A percentile compares a stretch with the other conserved stretches of the same genome.
Evolutionary conservation across 2,329 filamentous ascomycete species (phyloP).

Genomic region (Colletotrichum endophyticum): DNA sequence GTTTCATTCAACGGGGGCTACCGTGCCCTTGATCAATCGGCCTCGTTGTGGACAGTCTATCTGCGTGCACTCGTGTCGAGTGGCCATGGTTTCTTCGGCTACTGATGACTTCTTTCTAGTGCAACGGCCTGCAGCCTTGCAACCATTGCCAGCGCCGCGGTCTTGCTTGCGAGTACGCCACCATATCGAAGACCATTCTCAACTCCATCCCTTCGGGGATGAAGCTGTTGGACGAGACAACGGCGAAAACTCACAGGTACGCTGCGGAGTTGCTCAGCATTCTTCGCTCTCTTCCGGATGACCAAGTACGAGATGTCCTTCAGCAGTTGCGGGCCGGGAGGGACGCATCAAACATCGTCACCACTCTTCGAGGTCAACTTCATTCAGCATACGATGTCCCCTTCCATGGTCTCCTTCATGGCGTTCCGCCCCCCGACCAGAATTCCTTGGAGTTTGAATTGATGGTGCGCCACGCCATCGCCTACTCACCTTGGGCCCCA

Average conservation of each 20-base stretch:
- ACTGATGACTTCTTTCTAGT: no score
- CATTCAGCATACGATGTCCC: background rate
- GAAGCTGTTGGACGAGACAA: background rate
- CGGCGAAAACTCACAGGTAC: background rate
- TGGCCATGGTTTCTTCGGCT: no score
- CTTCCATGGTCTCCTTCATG: background rate
- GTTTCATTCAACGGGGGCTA: no score
- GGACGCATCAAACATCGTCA: background rate
- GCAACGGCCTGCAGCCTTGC: constrained; percentile 4
- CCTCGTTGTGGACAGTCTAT: no score
- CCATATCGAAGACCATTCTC: constrained; percentile 5
- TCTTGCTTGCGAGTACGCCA: background rate
- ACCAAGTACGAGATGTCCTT: background rate
- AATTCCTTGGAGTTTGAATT: constrained; percentile 7
- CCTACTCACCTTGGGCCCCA: constrained; percentile 4
- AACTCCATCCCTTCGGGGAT: constrained; percentile 3
- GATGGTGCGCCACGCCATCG: constrained; percentile 6
- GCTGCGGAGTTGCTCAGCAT: background rate
- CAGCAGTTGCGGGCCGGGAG: background rate
- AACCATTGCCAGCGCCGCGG: constrained; percentile 8
- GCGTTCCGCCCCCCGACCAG: background rate
- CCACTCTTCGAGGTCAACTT: background rate
- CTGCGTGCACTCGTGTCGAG: no score
- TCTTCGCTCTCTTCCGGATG: background rate
- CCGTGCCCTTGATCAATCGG: no score